phyloP scores from a whole-genome alignment of 1,284 basidiomycete genomes.

The Microbotryum intermedium region DNA sequence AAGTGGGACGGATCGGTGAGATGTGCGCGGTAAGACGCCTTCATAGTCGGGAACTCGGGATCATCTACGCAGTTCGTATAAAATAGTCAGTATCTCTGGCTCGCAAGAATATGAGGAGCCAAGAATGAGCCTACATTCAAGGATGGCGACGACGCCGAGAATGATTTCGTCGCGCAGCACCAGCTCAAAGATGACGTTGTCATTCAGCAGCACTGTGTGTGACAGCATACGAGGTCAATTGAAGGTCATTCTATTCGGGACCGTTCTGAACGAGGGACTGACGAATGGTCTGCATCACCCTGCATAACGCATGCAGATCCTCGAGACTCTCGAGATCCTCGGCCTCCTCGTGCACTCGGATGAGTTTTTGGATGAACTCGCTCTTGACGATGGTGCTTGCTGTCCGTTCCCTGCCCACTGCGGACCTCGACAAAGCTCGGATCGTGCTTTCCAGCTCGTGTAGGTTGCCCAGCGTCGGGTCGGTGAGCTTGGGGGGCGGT shows the following conservation, averaged over 20 bases:
- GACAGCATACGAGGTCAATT: too few relatives aligned
- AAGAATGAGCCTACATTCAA: constrained; percentile 66
- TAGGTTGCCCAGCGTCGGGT: constrained; percentile 38
- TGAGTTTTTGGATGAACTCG: constrained; percentile 81
- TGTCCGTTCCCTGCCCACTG: constrained; percentile 53
- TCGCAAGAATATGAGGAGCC: background rate
- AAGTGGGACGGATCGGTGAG: constrained; percentile 71
- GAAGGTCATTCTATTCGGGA: background rate
- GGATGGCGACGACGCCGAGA: constrained; percentile 84
- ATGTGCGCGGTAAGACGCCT: constrained; percentile 93
- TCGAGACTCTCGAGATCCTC: constrained; percentile 86
- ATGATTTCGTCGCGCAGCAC: constrained; percentile 90
- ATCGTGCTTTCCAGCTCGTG: constrained; percentile 36
- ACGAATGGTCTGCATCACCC: constrained; percentile 91
- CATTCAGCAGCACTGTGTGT: constrained; percentile 80
- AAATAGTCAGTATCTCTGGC: constrained; percentile 1
- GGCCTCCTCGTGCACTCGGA: constrained; percentile 73
- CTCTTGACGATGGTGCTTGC: constrained; percentile 38
- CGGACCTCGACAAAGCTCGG: constrained; percentile 46
- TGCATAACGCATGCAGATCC: constrained; percentile 81
- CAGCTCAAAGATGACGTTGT: constrained; percentile 89
- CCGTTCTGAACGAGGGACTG: constrained; percentile 40
- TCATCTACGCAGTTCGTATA: constrained; percentile 57
- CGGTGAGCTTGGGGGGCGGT: constrained; percentile 36
- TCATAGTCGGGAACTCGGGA: constrained; percentile 88